Evolutionary conservation across 345 rosid species (phyloP), one percentile per base, ranked within the genome.

Genomic region (Nasturtium officinale): DNA sequence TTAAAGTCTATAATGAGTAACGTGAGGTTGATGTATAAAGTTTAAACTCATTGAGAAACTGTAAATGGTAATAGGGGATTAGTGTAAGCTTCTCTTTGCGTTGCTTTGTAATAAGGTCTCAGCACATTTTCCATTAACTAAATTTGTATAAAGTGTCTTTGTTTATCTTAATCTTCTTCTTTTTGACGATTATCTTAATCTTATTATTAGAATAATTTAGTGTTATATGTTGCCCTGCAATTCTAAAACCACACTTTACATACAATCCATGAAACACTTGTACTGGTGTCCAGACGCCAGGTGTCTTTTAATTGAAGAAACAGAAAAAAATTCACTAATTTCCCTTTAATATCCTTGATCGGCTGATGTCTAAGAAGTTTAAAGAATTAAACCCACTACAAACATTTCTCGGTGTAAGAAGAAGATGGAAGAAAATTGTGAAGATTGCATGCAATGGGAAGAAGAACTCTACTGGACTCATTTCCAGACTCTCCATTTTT

Each of bases 391-490:
- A 42, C 47, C 9, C 20, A 15, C 47, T 43, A 18, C 17, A 37
- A 62, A 54, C 9, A 42, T 42, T 17, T 1, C 56, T 46, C 26
- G 15, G 56, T 56, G 23, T 38, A 26, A 29, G 57, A 20, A 67
- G 75, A 73, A 82, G 62, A 88, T 85, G 89, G 82, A 67, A 62
- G 84, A 80, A 40, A 73, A 71, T 1, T 78, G 85, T 60, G 57
- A 25, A n/a, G 83, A 81, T 72, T 83, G 87, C 78, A 80, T 71
- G 76, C 85, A 78, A 74, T 85, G 92, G 94, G 88, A 83, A 69
- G 96, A 92, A 71, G 73, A 87, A 35, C 73, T 89, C 4, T 89
- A 86, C 61, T 92, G 96, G 96, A 83, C 69, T 66, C 89, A 81
- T 69, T 91, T 91, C 76, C 85, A 83, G 75, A 81, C 68, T 21